Evolutionary conservation across 768 basidiomycete species (phyloP), one percentile per base, ranked within the genome.

Genomic region (Xanthoconium stramineum): DNA sequence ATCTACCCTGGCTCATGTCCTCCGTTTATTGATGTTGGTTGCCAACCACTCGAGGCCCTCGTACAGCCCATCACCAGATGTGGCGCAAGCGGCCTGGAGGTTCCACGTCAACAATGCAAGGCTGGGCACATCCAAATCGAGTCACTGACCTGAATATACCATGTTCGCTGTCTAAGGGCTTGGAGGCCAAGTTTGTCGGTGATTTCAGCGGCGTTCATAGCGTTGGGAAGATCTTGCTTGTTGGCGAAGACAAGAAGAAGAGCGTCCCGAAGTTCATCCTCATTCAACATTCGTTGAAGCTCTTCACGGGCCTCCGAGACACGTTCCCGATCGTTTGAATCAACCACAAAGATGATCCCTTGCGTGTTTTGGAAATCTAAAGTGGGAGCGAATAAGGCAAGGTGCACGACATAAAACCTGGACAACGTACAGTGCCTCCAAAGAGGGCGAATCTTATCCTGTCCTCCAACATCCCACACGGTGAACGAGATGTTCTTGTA

Each of bases 401-500:
- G 52, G 59, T 49, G 61, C 9, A 8, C n/a, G 5, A 32, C 14
- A 56, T 19, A 28, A 29, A 45, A n/a, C 24, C 15, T 36, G 10
- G 19, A 62, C 45, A 52, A 85, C 94, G 70, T 70, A 97, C 97
- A 99, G 81, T 99, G 97, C 86, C 96, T 93, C 97, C 97, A 99
- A 66, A 98, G 86, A 65, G 96, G 96, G 68, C 96, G 88, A 76
- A 98, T 98, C 88, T 98, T 99, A 80, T 99, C 96, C 79, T 99
- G 96, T 68, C 96, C 97, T 84, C 97, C 97, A 61, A 99, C 97
- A 78, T 99, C 97, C 97, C 97, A 98, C 45, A 98, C 97, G 24
- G 96, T 99, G 85, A 99, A 99, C 28, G 94, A 97, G 63, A 98
- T 98, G 82, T 98, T 99, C 84, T 98, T 98, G 80, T 99, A 98